Evolutionary conservation across 1,139 yeast species (phyloP).

Genomic region (Candida tetrigidarum): DNA sequence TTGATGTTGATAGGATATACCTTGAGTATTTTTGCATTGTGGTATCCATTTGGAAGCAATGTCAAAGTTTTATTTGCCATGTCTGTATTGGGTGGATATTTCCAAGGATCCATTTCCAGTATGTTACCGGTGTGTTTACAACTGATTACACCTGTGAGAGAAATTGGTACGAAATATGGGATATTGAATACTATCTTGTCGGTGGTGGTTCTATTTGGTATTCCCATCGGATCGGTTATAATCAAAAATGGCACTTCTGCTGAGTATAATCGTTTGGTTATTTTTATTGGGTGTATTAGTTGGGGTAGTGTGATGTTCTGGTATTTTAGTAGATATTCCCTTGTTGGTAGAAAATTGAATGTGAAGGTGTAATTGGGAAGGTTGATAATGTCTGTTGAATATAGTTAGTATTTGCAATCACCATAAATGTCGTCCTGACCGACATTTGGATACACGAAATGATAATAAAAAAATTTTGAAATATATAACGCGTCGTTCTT

Average conservation of each 20-base stretch:
- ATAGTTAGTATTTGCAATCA: not conserved
- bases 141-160: constrained; percentile 39
- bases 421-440: not conserved
- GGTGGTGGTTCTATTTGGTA: constrained; percentile 44
- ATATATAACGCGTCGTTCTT: not conserved
- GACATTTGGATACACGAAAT: not conserved
- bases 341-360: constrained; percentile 37
- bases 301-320: constrained; percentile 33
- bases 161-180: constrained; percentile 47
- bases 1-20: constrained; percentile 35
- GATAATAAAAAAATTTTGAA: not conserved
- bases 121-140: constrained; percentile 46
- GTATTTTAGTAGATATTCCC: constrained; percentile 33
- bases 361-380: constrained; percentile 28
- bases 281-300: constrained; percentile 38
- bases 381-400: not conserved
- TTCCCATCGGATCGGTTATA: constrained; percentile 47
- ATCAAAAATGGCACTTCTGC: constrained; percentile 35
- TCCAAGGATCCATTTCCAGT: constrained; percentile 32
- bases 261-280: constrained; percentile 37
- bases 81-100: constrained; percentile 40
- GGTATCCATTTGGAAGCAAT: constrained; percentile 44
- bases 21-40: constrained; percentile 36
- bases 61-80: constrained; percentile 36
- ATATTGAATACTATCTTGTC: constrained; percentile 43